Evolutionary conservation across 208 protist species (phyloP), one percentile per base, ranked within the genome.

Genomic region (Leishmania arabica): DNA sequence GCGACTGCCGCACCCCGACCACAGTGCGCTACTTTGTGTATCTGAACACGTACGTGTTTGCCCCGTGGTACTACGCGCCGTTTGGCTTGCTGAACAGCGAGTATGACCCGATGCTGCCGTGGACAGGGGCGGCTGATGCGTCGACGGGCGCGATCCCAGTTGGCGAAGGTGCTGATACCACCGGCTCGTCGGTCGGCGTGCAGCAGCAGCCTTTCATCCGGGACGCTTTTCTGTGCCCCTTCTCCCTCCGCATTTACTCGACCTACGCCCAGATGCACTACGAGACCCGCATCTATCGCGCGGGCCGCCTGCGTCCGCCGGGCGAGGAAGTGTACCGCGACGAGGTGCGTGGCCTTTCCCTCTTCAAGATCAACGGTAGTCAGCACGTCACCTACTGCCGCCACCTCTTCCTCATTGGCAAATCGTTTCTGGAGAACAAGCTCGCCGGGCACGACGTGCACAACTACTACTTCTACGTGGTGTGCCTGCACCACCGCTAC

Each of bases 391-490:
- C 93, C 40, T 98, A 96, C 84, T 95, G 90, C 82, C 88, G 95
- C 6, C 90, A 96, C 34, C 82, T 98, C 21, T 96, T 96, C 78
- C 86, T 96, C 31, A 70, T 98, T n/a, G 93, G 93, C 21, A 96
- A 96, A 79, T 96, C 92, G 1, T 98, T 98, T 79, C 90, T 98
- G 60, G 93, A 98, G 83, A 98, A 98, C 83, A 98, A 98, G 74
- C 83, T 98, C 5, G 91, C 91, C 0, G 93, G 92, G 8, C 92
- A 98, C 75, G 95, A 98, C 69, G 95, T 96, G 64, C 91, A 96
- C 80, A 95, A 86, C 78, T 98, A 98, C 83, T 89, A 88, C 83
- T 98, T 98, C 76, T 98, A 95, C 79, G 92, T 98, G 5, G 77
- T 96, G 9, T 95, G 91, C 62, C 86, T 98, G 69, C 95, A 98